A percentile compares a stretch with the other conserved stretches of the same genome.
phyloP scores from a whole-genome alignment of 225 moss, liverwort and hornwort species.

The Polytrichum formosum region DNA sequence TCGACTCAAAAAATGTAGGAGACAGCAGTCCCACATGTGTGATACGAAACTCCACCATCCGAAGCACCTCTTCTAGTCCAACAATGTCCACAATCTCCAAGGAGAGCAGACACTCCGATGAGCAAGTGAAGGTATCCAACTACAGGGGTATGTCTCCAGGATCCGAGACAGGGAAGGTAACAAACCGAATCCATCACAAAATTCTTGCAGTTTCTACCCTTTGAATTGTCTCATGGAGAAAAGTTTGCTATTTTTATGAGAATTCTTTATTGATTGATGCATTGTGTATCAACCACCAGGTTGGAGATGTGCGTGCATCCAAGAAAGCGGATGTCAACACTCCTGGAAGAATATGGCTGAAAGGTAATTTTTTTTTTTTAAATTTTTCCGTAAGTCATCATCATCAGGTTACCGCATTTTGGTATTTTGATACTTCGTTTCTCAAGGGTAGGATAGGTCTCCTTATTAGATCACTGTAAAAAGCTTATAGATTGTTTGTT shows the following conservation, averaged over 20 bases:
- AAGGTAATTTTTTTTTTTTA: constrained; percentile 19
- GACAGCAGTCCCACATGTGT: constrained; percentile 53
- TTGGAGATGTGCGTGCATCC: constrained; percentile 18
- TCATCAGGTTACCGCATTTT: not conserved
- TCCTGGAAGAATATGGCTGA: constrained; percentile 12
- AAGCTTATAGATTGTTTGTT: not conserved
- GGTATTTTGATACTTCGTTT: not conserved
- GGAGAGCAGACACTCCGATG: no score
- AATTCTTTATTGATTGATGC: not conserved
- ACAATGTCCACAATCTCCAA: constrained; percentile 34
- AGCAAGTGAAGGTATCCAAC: no score
- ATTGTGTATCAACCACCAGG: not conserved
- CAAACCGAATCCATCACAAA: no score
- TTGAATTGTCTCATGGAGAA: not conserved
- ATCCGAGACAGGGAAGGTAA: no score
- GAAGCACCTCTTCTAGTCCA: constrained; percentile 45
- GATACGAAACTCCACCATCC: constrained; percentile 35
- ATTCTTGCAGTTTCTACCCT: not conserved
- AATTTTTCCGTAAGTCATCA: not conserved
- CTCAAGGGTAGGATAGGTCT: not conserved
- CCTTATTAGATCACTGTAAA: not conserved
- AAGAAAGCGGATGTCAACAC: constrained; percentile 11
- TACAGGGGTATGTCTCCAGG: no score
- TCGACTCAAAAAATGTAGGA: not conserved
- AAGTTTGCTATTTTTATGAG: not conserved